These are phyloP conservation scores for Syzygium grande DNA, from an alignment of 345 rosid genomes.

Conservation along the genomic window DNA sequence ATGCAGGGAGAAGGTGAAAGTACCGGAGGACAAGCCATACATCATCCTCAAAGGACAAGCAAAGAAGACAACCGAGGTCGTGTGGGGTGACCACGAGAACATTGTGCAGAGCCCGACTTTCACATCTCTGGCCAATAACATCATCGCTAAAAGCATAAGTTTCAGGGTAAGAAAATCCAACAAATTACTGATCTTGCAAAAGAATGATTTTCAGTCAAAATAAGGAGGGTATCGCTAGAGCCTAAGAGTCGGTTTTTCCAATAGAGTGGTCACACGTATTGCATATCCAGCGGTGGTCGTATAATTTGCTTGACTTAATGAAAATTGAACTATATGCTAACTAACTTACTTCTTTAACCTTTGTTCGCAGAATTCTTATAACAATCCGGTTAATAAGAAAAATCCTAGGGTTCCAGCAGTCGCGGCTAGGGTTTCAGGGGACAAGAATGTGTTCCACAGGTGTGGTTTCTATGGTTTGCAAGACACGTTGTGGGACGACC, in stretches of 20 bases:
- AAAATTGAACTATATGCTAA: neutral
- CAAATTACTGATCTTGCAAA: neutral
- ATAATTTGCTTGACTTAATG: neutral
- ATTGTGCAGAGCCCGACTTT: constrained; percentile 52
- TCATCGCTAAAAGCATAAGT: constrained; percentile 37
- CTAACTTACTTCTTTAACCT: neutral
- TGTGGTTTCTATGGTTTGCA: constrained; percentile 32
- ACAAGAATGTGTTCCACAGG: constrained; percentile 18
- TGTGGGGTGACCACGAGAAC: constrained; percentile 57
- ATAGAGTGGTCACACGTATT: neutral
- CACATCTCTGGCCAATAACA: constrained; percentile 41
- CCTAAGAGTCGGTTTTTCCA: neutral
- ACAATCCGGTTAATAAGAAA: neutral
- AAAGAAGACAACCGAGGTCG: constrained; percentile 36
- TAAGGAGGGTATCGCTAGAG: neutral
- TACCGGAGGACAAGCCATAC: constrained; percentile 61
- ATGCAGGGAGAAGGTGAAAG: constrained; percentile 64
- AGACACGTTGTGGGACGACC: constrained; percentile 33
- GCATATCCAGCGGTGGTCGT: neutral
- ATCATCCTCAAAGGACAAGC: constrained; percentile 51
- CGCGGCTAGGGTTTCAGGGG: constrained; percentile 27
- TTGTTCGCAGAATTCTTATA: constrained; percentile 31
- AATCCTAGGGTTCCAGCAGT: constrained; percentile 10
- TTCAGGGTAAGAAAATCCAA: constrained; percentile 29
- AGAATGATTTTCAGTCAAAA: neutral